A percentile compares a stretch with the other conserved stretches of the same genome.
These are phyloP conservation scores for Candida mesenterica DNA, from an alignment of 1,139 yeast genomes.

Conservation along the genomic window DNA sequence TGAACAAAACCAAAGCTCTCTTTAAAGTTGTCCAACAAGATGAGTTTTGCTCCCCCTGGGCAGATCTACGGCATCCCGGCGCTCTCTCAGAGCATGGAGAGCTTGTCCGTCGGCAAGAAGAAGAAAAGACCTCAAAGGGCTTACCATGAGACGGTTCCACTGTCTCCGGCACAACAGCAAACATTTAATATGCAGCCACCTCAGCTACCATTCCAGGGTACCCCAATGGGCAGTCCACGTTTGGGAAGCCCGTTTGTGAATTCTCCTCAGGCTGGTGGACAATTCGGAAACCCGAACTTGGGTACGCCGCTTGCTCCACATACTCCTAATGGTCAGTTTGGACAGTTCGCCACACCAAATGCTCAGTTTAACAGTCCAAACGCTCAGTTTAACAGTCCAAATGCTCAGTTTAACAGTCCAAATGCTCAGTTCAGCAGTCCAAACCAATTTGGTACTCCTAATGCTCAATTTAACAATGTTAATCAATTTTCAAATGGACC, in stretches of 20 bases:
- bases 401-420: background rate
- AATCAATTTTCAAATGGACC: too few relatives aligned
- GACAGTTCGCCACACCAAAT: background rate
- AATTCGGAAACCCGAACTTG: background rate
- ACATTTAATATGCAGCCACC: constrained; percentile 10
- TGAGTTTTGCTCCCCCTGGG: constrained; percentile 2
- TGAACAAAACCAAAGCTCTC: too few relatives aligned
- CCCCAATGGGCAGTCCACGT: constrained; percentile 9
- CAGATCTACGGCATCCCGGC: constrained; percentile 1
- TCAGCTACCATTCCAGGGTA: constrained; percentile 17
- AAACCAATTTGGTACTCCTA: background rate
- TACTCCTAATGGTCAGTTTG: background rate
- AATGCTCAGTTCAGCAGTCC: background rate
- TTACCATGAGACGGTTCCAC: constrained; percentile 24
- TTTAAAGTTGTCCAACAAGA: background rate
- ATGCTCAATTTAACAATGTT: background rate
- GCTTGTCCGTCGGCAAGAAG: constrained; percentile 16
- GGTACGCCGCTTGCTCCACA: background rate
- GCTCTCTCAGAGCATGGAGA: constrained; percentile 5
- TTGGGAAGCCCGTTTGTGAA: background rate
- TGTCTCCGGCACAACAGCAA: constrained; percentile 1
- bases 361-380: background rate
- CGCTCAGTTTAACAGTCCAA: background rate
- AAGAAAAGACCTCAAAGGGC: constrained; percentile 49
- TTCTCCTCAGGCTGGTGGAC: background rate